These are phyloP conservation scores for Tricladium varicosporioides DNA, from an alignment of 2,329 filamentous ascomycete species.

Conservation along the genomic window DNA sequence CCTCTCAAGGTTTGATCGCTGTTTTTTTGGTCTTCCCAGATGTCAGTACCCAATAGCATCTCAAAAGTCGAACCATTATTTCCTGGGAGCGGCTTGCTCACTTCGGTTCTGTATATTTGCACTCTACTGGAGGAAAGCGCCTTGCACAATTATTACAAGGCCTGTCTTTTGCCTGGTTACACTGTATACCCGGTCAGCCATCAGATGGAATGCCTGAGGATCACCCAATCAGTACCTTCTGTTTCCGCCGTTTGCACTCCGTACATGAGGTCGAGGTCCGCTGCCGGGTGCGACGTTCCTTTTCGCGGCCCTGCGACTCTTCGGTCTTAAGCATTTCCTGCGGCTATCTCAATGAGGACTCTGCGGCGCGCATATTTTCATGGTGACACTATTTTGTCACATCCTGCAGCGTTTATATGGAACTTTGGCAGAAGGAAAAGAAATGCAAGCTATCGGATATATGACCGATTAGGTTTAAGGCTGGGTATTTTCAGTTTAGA, in stretches of 20 bases:
- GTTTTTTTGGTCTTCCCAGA: neutral
- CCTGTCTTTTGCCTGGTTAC: slow-evolving; percentile 27
- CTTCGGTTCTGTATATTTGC: slow-evolving; percentile 21
- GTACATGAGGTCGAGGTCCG: slow-evolving; percentile 26
- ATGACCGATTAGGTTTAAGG: neutral
- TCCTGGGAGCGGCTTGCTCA: slow-evolving; percentile 3
- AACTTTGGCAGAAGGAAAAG: neutral
- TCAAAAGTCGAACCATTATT: neutral
- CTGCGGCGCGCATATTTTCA: neutral
- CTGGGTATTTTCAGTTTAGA: neutral
- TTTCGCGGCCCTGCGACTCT: slow-evolving; percentile 9
- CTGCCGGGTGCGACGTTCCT: slow-evolving; percentile 21
- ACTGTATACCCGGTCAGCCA: slow-evolving; percentile 16
- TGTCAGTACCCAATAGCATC: neutral
- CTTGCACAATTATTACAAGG: slow-evolving; percentile 28
- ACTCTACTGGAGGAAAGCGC: slow-evolving; percentile 26
- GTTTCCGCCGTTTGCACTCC: slow-evolving; percentile 25
- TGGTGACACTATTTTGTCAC: slow-evolving; percentile 48
- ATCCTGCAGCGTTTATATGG: neutral
- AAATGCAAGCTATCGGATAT: neutral
- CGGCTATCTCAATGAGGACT: slow-evolving; percentile 35
- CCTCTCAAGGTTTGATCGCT: neutral
- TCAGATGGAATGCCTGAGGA: neutral
- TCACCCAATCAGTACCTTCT: slow-evolving; percentile 22
- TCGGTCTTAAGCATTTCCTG: slow-evolving; percentile 20